phyloP scores from a whole-genome alignment of 2,329 filamentous ascomycete species.

The Westerdykella aurantiaca region DNA sequence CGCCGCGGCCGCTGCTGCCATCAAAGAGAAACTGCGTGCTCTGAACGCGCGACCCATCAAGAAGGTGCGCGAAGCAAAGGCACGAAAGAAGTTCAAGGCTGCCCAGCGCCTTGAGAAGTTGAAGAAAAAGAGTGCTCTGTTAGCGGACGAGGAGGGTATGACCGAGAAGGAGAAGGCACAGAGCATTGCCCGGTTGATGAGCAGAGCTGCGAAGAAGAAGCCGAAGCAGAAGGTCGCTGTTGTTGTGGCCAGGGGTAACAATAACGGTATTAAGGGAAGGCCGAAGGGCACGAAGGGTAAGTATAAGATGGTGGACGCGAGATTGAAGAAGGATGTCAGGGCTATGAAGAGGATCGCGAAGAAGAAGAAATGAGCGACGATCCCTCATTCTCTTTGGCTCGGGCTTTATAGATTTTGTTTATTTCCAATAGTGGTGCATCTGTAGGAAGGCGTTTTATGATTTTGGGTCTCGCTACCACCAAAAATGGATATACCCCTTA shows the following conservation, averaged over 20 bases:
- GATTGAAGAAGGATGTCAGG: slow-evolving; percentile 94
- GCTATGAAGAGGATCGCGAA: slow-evolving; percentile 77
- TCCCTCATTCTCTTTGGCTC: neutral
- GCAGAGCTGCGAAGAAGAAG: slow-evolving; percentile 78
- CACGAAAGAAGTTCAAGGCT: slow-evolving; percentile 93
- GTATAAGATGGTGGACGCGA: slow-evolving; percentile 93
- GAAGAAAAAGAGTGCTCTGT: slow-evolving; percentile 89
- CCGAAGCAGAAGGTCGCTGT: slow-evolving; percentile 76
- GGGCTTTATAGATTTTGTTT: neutral
- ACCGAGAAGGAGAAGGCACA: slow-evolving; percentile 94
- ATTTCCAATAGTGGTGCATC: neutral
- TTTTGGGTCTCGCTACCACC: too few species aligned
- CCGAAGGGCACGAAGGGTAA: slow-evolving; percentile 90
- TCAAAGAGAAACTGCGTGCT: slow-evolving; percentile 89
- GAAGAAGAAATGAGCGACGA: slow-evolving; percentile 53
- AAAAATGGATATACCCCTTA: too few species aligned
- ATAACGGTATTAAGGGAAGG: slow-evolving; percentile 77
- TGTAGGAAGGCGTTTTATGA: too few species aligned
- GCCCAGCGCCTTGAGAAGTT: slow-evolving; percentile 88
- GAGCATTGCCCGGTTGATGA: slow-evolving; percentile 74
- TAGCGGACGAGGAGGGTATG: slow-evolving; percentile 84
- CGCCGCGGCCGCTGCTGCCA: slow-evolving; percentile 81
- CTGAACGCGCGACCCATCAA: slow-evolving; percentile 97
- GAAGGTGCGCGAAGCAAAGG: slow-evolving; percentile 95
- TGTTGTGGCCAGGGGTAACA: slow-evolving; percentile 78